A percentile compares a stretch with the other conserved stretches of the same genome.
Conservation (phyloP, 805 yeast genomes). For the Hanseniaspora occidentalis region DNA sequence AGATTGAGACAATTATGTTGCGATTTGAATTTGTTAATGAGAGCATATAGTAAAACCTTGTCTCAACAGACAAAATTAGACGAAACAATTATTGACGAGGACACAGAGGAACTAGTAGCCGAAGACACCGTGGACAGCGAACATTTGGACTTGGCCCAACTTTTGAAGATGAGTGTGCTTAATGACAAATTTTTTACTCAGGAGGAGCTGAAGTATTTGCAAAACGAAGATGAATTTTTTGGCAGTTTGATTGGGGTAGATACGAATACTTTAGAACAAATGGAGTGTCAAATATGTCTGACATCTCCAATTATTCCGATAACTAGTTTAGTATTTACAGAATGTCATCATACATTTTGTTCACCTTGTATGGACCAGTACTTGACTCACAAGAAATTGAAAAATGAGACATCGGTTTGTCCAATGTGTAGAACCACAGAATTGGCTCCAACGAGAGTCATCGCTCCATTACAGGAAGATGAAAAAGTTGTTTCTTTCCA, state of each 20-base stretch:
- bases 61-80: slow-evolving; percentile 9
- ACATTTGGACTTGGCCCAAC: slow-evolving; percentile 5
- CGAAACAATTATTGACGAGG: background rate
- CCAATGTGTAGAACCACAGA: background rate
- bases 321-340: slow-evolving; percentile 45
- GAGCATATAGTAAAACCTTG: slow-evolving; percentile 32
- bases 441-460: background rate
- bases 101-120: slow-evolving; percentile 1
- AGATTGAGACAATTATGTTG: slow-evolving; percentile 81
- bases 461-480: background rate
- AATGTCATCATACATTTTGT: slow-evolving; percentile 78
- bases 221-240: background rate
- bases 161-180: background rate
- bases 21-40: slow-evolving; percentile 60
- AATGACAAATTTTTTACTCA: background rate
- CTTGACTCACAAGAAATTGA: slow-evolving; percentile 21
- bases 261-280: background rate
- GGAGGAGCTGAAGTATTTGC: slow-evolving; percentile 3
- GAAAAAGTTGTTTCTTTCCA: slow-evolving; percentile 22
- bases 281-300: slow-evolving; percentile 82
- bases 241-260: background rate
- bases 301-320: slow-evolving; percentile 44
- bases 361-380: slow-evolving; percentile 50
- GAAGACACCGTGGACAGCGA: slow-evolving; percentile 2
- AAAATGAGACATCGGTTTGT: background rate